Base-by-base conservation (phyloP, 2,329 filamentous ascomycete genomes). In the Knoxdaviesia proteae region DNA sequence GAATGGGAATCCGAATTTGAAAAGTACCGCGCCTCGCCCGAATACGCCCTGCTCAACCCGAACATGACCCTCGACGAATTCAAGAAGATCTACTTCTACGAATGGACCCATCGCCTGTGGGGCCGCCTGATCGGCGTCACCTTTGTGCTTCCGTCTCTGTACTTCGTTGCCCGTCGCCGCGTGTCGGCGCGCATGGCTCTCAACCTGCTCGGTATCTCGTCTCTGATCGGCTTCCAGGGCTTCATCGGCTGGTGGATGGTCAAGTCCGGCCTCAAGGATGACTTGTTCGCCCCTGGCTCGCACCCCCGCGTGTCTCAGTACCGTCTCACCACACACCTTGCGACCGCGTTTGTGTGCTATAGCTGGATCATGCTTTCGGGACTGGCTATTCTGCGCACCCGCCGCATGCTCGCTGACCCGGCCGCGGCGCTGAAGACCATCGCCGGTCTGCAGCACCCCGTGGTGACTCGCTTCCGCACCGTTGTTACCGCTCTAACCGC, bases 201-300 rank as follows among this genome's bases (percentile, higher is more conserved):
- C 51, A 79, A 82, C 48, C 68, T 98, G 9, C 63, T 75, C 36
- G 88, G 86, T 8, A 96, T 98, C 48, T 83, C 84, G 38, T 74
- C 71, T 40, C 67, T 96, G 52, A 94, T 98, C 53, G 90, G 84
- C 43, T 90, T 94, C 59, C 90, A 98, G 59, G 90, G 90, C 38
- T 74, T 90, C 53, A 78, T 98, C 49, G 90, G 90, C 43, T 98
- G 90, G 90, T 98, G 90, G 86, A 98, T 98, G 90, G 90, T 98
- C 51, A 92, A 92, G 61, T 92, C 83, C 7, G 90, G 90, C 2
- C 68, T 98, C 48, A 92, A 88, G 58, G 90, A 96, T 56, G 90
- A 98, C 58, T 71, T 98, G 32, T 94, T 98, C 56, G 83, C 83
- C 20, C 80, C 84, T 3, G 90, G 87, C 8, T 81, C 79, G 44